Evolutionary conservation across 768 basidiomycete species (phyloP).

Genomic region (Termitomyces sp.): DNA sequence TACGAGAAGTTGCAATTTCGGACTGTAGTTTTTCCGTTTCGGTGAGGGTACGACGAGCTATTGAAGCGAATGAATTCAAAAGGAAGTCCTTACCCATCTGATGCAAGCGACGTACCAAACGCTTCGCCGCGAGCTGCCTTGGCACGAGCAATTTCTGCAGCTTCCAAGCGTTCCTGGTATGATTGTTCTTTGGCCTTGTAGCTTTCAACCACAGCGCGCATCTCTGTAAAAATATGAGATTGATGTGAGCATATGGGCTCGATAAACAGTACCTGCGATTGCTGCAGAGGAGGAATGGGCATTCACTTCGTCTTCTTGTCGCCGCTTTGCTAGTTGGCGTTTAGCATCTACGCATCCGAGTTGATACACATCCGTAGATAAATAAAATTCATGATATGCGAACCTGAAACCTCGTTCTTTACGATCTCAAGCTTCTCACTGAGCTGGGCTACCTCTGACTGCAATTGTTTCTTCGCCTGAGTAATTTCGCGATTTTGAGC

Average conservation of each 20-base stretch:
- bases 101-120: slow-evolving; percentile 35
- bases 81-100: background rate
- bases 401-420: slow-evolving; percentile 58
- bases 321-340: slow-evolving; percentile 49
- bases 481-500: slow-evolving; percentile 55
- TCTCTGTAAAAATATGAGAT: slow-evolving; percentile 31
- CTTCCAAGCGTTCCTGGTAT: slow-evolving; percentile 56
- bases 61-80: background rate
- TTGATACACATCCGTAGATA: background rate
- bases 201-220: slow-evolving; percentile 57
- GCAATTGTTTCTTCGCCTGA: slow-evolving; percentile 51
- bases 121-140: slow-evolving; percentile 62
- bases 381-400: slow-evolving; percentile 8
- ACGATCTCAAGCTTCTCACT: slow-evolving; percentile 53
- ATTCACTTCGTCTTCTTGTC: slow-evolving; percentile 61
- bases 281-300: slow-evolving; percentile 54
- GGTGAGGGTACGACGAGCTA: slow-evolving; percentile 38
- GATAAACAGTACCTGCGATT: slow-evolving; percentile 39
- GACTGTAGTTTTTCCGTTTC: slow-evolving; percentile 58
- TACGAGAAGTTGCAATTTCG: slow-evolving; percentile 45
- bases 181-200: slow-evolving; percentile 60
- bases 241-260: background rate
- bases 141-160: slow-evolving; percentile 61
- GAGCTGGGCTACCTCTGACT: slow-evolving; percentile 45
- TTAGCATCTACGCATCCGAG: slow-evolving; percentile 39